These are phyloP conservation scores for Cladophialophora yegresii DNA, from an alignment of 2,329 filamentous ascomycete genomes.

Conservation along the genomic window DNA sequence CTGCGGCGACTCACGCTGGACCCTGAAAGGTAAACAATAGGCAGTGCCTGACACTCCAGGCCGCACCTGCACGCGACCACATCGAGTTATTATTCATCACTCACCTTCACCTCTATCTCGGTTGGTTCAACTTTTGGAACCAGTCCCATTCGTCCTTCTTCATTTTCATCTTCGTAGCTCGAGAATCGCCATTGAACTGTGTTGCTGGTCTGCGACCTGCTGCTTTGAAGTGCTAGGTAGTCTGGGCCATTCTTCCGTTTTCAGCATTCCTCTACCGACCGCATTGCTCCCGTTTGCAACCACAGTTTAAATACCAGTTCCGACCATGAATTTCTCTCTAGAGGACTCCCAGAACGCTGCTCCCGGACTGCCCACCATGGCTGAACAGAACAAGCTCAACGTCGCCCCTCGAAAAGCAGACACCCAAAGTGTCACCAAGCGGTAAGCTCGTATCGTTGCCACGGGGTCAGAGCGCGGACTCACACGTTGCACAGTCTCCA, in stretches of 20 bases:
- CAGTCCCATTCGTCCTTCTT: constrained; percentile 3
- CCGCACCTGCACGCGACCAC: constrained; percentile 3
- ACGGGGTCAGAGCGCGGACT: constrained; percentile 10
- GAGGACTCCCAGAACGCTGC: constrained; percentile 69
- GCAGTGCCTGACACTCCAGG: not conserved
- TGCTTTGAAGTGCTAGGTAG: constrained; percentile 13
- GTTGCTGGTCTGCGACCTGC: not conserved
- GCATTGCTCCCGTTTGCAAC: constrained; percentile 25
- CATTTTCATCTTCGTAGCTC: not conserved
- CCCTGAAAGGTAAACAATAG: constrained; percentile 12
- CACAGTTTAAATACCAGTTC: constrained; percentile 18
- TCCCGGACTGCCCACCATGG: constrained; percentile 55
- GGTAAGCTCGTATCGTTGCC: constrained; percentile 53
- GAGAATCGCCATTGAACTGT: not conserved
- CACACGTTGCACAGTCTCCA: constrained; percentile 66
- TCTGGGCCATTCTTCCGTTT: constrained; percentile 34
- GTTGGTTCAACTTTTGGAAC: constrained; percentile 8
- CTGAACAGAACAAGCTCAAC: constrained; percentile 63
- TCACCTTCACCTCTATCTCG: constrained; percentile 1
- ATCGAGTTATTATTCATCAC: not conserved
- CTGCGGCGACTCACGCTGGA: constrained; percentile 13
- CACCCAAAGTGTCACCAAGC: constrained; percentile 74
- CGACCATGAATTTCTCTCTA: constrained; percentile 56
- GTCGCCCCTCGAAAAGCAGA: constrained; percentile 61
- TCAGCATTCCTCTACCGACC: constrained; percentile 29